Conservation (phyloP, 2,329 filamentous ascomycete species). For the Alternaria novae-zelandiae region DNA sequence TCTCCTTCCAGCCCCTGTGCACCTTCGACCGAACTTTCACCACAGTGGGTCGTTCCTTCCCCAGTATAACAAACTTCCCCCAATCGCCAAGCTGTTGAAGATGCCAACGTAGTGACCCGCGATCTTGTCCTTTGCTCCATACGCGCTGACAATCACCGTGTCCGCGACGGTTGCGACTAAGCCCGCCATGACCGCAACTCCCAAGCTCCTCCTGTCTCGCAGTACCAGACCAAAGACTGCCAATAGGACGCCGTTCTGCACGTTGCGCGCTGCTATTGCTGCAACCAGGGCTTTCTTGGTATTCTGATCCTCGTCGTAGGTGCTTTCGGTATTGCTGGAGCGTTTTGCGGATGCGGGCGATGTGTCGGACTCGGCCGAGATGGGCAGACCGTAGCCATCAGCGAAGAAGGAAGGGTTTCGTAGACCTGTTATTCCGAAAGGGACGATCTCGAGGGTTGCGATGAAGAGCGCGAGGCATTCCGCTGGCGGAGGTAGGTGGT, state of each 20-base stretch:
- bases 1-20: not conserved
- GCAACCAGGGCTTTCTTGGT: slow-evolving; percentile 30
- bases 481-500: slow-evolving; percentile 28
- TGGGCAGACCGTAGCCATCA: slow-evolving; percentile 25
- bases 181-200: slow-evolving; percentile 27
- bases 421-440: slow-evolving; percentile 29
- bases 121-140: slow-evolving; percentile 29
- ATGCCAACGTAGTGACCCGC: slow-evolving; percentile 30
- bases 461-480: slow-evolving; percentile 34
- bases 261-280: slow-evolving; percentile 32
- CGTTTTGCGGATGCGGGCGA: slow-evolving; percentile 6
- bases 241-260: slow-evolving; percentile 29
- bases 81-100: slow-evolving; percentile 30
- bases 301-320: slow-evolving; percentile 18
- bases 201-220: slow-evolving; percentile 28
- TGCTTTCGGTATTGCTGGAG: not conserved
- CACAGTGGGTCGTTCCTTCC: slow-evolving; percentile 25
- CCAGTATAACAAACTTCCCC: slow-evolving; percentile 33
- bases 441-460: slow-evolving; percentile 28
- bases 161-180: slow-evolving; percentile 30
- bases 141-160: slow-evolving; percentile 27
- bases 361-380: slow-evolving; percentile 1
- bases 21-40: not conserved
- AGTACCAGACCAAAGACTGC: slow-evolving; percentile 28
- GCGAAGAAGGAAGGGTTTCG: slow-evolving; percentile 22